These are phyloP conservation scores for Mimosa bimucronata DNA, from an alignment of 306 rosid species.

Conservation along the genomic window DNA sequence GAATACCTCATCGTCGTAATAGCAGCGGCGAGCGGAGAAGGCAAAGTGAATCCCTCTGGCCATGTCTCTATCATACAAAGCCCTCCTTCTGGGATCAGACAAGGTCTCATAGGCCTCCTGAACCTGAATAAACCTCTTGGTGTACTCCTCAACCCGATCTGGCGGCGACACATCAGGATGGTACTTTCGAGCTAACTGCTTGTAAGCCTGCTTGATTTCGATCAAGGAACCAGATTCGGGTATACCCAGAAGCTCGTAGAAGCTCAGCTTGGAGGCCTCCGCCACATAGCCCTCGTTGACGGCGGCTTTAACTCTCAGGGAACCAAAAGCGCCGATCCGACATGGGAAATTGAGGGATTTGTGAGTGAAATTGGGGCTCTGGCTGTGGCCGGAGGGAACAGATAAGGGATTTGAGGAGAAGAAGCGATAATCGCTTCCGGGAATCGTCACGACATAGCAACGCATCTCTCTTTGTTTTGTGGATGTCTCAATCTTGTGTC, in stretches of 20 bases:
- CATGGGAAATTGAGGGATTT: constrained; percentile 21
- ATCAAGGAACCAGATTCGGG: constrained; percentile 62
- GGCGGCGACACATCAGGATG: constrained; percentile 97
- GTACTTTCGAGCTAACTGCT: constrained; percentile 79
- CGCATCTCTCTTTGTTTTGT: constrained; percentile 48
- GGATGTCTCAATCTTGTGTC: not conserved
- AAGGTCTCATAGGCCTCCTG: constrained; percentile 92
- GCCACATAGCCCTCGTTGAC: constrained; percentile 44
- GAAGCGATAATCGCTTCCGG: constrained; percentile 64
- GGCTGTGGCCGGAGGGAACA: not conserved
- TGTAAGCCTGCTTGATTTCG: constrained; percentile 87
- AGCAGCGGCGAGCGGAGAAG: constrained; percentile 61
- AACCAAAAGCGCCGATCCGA: constrained; percentile 37
- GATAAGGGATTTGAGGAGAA: constrained; percentile 24
- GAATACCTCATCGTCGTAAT: constrained; percentile 50
- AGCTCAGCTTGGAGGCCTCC: constrained; percentile 44
- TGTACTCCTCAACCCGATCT: constrained; percentile 78
- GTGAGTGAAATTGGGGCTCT: not conserved
- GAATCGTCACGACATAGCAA: constrained; percentile 46
- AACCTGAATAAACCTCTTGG: constrained; percentile 72
- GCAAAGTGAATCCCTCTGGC: constrained; percentile 74
- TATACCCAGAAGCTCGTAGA: constrained; percentile 79
- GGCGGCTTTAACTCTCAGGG: constrained; percentile 48
- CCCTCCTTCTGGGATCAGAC: constrained; percentile 71
- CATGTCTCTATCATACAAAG: constrained; percentile 74